These are phyloP conservation scores for Malassezia furfur DNA, from an alignment of 1,284 basidiomycete genomes.

Conservation along the genomic window DNA sequence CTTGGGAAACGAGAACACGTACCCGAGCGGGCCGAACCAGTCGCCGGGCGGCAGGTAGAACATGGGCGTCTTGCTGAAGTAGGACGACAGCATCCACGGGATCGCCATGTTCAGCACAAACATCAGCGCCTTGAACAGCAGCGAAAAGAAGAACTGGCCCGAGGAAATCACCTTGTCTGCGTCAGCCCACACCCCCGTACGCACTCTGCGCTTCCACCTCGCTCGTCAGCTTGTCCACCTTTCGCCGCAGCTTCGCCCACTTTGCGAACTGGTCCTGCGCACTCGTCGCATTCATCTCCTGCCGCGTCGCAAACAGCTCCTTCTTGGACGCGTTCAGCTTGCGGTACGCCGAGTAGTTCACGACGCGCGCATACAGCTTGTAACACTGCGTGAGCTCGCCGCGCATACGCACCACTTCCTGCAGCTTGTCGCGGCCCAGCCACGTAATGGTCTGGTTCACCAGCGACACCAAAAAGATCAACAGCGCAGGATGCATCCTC, in stretches of 20 bases:
- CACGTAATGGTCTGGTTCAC: conserved; percentile 19
- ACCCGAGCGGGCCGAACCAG: conserved; percentile 38
- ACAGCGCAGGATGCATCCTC: conserved; percentile 16
- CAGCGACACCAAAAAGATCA: conserved; percentile 16
- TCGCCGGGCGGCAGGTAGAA: conserved; percentile 41
- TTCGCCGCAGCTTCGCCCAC: conserved; percentile 87
- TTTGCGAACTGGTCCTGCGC: conserved; percentile 97
- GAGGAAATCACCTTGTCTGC: conserved; percentile 22
- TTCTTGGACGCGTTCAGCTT: conserved; percentile 23
- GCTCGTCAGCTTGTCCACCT: conserved; percentile 80
- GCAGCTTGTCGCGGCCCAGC: conserved; percentile 9
- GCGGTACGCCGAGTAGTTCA: conserved; percentile 22
- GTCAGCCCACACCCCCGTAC: conserved; percentile 9
- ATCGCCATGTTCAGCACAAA: conserved; percentile 36
- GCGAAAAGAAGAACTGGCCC: conserved; percentile 23
- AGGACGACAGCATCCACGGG: conserved; percentile 40
- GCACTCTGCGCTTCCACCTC: conserved; percentile 77
- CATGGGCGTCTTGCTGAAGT: conserved; percentile 40
- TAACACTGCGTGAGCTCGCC: conserved; percentile 13
- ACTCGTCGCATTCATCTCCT: conserved; percentile 76
- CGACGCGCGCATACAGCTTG: conserved; percentile 9
- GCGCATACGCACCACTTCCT: conserved; percentile 10
- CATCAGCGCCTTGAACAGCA: conserved; percentile 33
- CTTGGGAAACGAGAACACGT: conserved; percentile 29
- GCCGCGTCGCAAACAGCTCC: conserved; percentile 57